phyloP scores from a whole-genome alignment of 495 filamentous ascomycete genomes.

The Penicillium silybi region DNA sequence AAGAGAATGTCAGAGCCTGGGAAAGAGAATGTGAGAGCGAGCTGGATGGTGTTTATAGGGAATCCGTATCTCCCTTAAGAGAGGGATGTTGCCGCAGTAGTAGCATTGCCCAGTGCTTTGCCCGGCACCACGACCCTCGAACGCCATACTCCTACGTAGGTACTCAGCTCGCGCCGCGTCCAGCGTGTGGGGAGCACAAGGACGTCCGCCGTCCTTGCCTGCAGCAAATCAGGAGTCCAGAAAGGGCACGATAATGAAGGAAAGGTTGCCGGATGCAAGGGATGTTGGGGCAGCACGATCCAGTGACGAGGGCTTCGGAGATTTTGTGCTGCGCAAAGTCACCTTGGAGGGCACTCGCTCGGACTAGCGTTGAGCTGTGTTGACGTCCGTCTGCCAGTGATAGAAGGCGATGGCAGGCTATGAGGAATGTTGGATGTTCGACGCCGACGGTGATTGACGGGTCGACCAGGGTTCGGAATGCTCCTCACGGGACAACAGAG shows the following conservation, averaged over 20 bases:
- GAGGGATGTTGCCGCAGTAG: slow-evolving; percentile 33
- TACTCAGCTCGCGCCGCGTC: slow-evolving; percentile 31
- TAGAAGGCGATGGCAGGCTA: slow-evolving; percentile 26
- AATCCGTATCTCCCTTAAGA: slow-evolving; percentile 36
- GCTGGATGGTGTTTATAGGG: slow-evolving; percentile 49
- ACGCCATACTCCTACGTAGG: slow-evolving; percentile 37
- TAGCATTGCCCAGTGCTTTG: slow-evolving; percentile 40
- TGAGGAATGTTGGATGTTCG: slow-evolving; percentile 36
- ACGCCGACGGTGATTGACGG: slow-evolving; percentile 19
- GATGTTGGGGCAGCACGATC: slow-evolving; percentile 35
- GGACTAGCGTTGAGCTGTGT: slow-evolving; percentile 24
- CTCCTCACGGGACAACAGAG: slow-evolving; percentile 7
- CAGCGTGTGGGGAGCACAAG: slow-evolving; percentile 27
- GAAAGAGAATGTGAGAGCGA: slow-evolving; percentile 58
- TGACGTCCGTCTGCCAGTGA: slow-evolving; percentile 18
- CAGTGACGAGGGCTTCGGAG: slow-evolving; percentile 40
- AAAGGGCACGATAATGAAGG: slow-evolving; percentile 33
- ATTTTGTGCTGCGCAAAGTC: slow-evolving; percentile 35
- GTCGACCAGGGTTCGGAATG: slow-evolving; percentile 23
- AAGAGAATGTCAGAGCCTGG: slow-evolving; percentile 50
- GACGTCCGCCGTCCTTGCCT: slow-evolving; percentile 31
- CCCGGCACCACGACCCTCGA: slow-evolving; percentile 38
- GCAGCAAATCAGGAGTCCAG: slow-evolving; percentile 44
- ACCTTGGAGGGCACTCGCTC: slow-evolving; percentile 16
- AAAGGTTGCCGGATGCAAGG: slow-evolving; percentile 39